Percentiles rank a stretch among this genome's conserved stretches.
Evolutionary conservation across 306 rosid genomes (phyloP).

Genomic region (Fagus sylvatica): DNA sequence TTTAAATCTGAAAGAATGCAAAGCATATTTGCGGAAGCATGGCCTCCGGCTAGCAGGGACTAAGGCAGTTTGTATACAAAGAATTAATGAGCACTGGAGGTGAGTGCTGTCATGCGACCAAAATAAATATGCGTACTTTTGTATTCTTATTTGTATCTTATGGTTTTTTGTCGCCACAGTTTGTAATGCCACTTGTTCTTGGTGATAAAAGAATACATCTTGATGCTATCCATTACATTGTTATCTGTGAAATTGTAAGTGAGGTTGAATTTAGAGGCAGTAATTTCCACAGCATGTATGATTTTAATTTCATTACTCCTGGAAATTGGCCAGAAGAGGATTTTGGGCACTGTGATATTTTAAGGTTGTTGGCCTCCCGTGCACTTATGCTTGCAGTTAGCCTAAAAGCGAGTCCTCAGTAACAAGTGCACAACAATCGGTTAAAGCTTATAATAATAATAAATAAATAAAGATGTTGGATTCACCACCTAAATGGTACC

Average conservation of each 20-base stretch:
- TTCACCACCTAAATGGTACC: not conserved
- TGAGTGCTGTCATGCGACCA: slow-evolving; percentile 11
- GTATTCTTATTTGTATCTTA: not conserved
- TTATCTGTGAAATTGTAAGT: not conserved
- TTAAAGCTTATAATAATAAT: too few relatives aligned
- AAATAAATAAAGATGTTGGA: too few relatives aligned
- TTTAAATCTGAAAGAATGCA: slow-evolving; percentile 58
- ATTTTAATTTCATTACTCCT: not conserved
- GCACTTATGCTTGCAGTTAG: too few relatives aligned
- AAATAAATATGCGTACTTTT: not conserved
- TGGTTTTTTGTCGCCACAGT: not conserved
- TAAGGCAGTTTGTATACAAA: slow-evolving; percentile 54
- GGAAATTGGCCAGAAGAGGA: not conserved
- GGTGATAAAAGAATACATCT: not conserved
- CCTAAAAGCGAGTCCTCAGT: too few relatives aligned
- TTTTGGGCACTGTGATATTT: too few relatives aligned
- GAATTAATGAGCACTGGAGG: slow-evolving; percentile 77
- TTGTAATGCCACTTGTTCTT: not conserved
- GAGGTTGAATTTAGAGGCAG: not conserved
- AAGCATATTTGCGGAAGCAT: slow-evolving; percentile 62
- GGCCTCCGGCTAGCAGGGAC: slow-evolving; percentile 66
- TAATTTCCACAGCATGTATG: not conserved
- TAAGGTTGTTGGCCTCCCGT: too few relatives aligned
- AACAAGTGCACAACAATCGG: too few relatives aligned
- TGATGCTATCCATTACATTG: not conserved